A percentile compares a stretch with the other conserved stretches of the same genome.
phyloP scores from a whole-genome alignment of 106 monocot genomes.

The Dendrobium chrysotoxum region DNA sequence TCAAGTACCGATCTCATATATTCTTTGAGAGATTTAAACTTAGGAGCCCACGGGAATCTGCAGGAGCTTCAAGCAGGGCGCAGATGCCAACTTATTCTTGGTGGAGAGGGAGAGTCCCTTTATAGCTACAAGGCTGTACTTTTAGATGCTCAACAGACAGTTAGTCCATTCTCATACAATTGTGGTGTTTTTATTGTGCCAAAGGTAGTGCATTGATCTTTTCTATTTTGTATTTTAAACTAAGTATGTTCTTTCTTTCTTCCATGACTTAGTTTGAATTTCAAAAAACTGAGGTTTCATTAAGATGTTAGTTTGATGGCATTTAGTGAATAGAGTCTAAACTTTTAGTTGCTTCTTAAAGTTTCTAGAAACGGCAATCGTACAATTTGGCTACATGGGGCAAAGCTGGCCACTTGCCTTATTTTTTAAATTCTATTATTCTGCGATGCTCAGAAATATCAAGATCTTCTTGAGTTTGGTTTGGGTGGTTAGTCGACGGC shows the following conservation, averaged over 20 bases:
- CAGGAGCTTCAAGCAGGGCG: conserved; percentile 55
- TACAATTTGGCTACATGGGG: background rate
- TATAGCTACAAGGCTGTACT: conserved; percentile 68
- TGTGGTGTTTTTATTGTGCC: conserved; percentile 93
- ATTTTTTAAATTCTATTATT: background rate
- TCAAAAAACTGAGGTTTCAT: background rate
- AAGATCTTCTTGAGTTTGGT: background rate
- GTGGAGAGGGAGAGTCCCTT: conserved; percentile 54
- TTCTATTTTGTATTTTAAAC: background rate
- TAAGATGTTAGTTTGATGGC: background rate
- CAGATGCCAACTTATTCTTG: conserved; percentile 61
- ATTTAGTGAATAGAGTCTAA: background rate
- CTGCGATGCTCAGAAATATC: background rate
- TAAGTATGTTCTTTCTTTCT: background rate
- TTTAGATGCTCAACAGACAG: conserved; percentile 53
- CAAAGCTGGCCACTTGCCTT: background rate
- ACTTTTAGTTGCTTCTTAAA: background rate
- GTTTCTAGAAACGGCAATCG: background rate
- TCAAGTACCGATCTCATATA: conserved; percentile 41
- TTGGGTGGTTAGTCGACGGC: background rate
- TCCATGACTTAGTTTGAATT: background rate
- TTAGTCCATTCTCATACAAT: conserved; percentile 48
- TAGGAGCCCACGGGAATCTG: conserved; percentile 70
- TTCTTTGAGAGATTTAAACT: conserved; percentile 57
- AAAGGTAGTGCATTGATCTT: conserved; percentile 37